These are phyloP conservation scores for Glaciozyma antarctica DNA, from an alignment of 768 basidiomycete genomes.

Conservation along the genomic window DNA sequence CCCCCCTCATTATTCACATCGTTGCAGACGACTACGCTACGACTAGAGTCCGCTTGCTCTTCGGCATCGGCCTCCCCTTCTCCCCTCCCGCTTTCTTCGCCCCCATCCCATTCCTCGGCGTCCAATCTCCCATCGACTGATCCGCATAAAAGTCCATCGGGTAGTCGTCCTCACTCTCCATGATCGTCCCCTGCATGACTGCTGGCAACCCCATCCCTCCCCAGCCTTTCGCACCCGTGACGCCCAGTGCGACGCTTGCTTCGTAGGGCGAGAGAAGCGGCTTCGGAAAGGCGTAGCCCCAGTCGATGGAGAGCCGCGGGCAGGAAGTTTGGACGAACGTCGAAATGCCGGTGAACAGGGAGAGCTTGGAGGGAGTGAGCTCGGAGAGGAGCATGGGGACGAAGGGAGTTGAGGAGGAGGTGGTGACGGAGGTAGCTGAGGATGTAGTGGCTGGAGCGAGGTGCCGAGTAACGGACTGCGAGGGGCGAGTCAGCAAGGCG, in stretches of 20 bases:
- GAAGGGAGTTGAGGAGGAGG: conserved; percentile 20
- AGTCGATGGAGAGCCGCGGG: conserved; percentile 91
- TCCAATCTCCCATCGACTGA: conserved; percentile 34
- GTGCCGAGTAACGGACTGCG: conserved; percentile 64
- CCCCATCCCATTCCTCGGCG: conserved; percentile 33
- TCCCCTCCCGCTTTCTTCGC: conserved; percentile 22
- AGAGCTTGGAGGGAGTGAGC: conserved; percentile 86
- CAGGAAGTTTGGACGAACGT: conserved; percentile 95
- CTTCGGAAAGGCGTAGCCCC: conserved; percentile 89
- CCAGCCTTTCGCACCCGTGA: conserved; percentile 37
- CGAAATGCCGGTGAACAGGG: conserved; percentile 69
- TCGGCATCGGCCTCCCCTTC: conserved; percentile 27
- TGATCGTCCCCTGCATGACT: conserved; percentile 17
- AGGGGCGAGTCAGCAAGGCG: neutral
- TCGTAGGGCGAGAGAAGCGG: conserved; percentile 92
- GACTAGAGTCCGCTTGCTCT: neutral
- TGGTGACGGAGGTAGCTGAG: conserved; percentile 34
- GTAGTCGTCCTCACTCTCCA: conserved; percentile 47
- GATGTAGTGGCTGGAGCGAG: conserved; percentile 46
- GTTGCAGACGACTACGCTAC: too few species aligned
- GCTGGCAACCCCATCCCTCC: conserved; percentile 19
- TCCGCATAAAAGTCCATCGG: conserved; percentile 94
- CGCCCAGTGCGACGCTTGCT: conserved; percentile 71
- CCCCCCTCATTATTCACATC: too few species aligned
- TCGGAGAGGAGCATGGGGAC: conserved; percentile 90